phyloP scores from a whole-genome alignment of 495 filamentous ascomycete genomes.

The Neohortaea acidophila region DNA sequence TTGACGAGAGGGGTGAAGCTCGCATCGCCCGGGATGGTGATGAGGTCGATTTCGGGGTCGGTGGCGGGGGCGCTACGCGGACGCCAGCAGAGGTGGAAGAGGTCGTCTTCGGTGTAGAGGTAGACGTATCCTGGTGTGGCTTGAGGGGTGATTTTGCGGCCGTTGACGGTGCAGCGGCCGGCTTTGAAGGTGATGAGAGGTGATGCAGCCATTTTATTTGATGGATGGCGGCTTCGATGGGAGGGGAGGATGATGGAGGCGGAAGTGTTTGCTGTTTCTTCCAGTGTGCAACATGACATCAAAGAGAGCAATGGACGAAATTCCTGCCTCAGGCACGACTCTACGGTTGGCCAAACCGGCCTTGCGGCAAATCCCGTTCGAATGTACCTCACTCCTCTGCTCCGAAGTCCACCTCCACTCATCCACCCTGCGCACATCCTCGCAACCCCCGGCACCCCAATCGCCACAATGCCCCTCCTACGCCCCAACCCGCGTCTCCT shows the following conservation, averaged over 20 bases:
- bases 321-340: slow-evolving; percentile 1
- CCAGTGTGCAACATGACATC: not conserved
- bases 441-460: not conserved
- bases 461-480: slow-evolving; percentile 11
- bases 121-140: slow-evolving; percentile 76
- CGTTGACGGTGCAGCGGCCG: slow-evolving; percentile 53
- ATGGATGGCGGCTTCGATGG: not conserved
- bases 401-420: slow-evolving; percentile 4
- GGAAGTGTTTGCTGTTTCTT: not conserved
- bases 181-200: slow-evolving; percentile 96
- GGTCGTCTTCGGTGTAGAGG: slow-evolving; percentile 84
- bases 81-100: slow-evolving; percentile 96
- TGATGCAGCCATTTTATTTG: slow-evolving; percentile 49
- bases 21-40: slow-evolving; percentile 83
- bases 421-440: not conserved
- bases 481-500: slow-evolving; percentile 14
- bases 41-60: slow-evolving; percentile 62
- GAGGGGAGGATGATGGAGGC: slow-evolving; percentile 1
- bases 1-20: slow-evolving; percentile 62
- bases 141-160: slow-evolving; percentile 51
- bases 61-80: slow-evolving; percentile 44
- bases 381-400: not conserved
- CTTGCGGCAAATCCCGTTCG: not conserved
- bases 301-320: not conserved
- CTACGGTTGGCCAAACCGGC: too few species aligned